Evolutionary conservation across 75 land plant species (phyloP), one percentile per base, ranked within the genome.

Genomic region (Pinus tabuliformis): DNA sequence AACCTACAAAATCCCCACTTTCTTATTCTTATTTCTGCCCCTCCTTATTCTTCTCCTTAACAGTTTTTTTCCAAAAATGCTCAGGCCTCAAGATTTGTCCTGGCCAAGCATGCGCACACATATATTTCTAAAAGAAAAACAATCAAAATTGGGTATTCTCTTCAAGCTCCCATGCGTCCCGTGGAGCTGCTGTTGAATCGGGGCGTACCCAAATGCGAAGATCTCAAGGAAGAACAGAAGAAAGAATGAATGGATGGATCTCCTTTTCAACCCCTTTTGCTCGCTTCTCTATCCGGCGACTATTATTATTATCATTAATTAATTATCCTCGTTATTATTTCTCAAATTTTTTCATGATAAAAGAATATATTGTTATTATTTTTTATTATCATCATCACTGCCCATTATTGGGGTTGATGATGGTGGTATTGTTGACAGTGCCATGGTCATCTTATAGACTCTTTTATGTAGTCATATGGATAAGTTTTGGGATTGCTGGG

Each of bases 151-250:
- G 39, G 42, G 39, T 20, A 3, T 2, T 33, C 16, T 30, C 36
- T 15, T 64, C 42, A 36, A 64, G 8, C 68, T 17, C 18, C 16
- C 2, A 64, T 26, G 28, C 13, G 24, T 26, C 5, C 2, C 16
- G 20, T 1, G 16, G 8, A 16, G 18, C 6, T 64, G 39, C 68
- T 30, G 68, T 12, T 45, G 18, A n/a, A 17, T 64, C 30, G 5
- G 18, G 16, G 17, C 28, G 16, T 3, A 33, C 68, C 33, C 68
- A 64, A 37, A 64, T 64, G 68, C 68, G 68, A 64, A 64, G 68
- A 64, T 64, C 68, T 64, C 68, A 64, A 64, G 36, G 68, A 64
- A 24, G 2, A 39, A 64, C 30, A 33, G 66, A 64, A 24, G 22
- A 1, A 26, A 3, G 26, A 2, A 26, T 45, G 62, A 21, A 33